Evolutionary conservation across 208 protist genomes (phyloP).

Genomic region (Acanthamoeba royreba): DNA sequence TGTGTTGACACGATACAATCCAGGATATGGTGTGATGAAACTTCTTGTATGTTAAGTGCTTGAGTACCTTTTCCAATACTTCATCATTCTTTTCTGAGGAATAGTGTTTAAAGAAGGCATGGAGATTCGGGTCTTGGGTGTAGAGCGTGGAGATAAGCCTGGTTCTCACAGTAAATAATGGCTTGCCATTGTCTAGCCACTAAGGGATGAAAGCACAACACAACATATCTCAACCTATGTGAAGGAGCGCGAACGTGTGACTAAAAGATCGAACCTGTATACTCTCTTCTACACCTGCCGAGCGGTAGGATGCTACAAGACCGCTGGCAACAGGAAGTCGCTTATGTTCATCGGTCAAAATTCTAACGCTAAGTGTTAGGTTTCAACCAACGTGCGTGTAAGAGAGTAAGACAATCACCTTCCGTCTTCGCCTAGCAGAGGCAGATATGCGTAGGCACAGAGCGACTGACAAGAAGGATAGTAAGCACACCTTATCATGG

Average conservation of each 20-base stretch:
- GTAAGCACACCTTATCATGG: background rate
- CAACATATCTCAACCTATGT: background rate
- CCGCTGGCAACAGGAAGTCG: background rate
- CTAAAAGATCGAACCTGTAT: background rate
- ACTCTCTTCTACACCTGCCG: background rate
- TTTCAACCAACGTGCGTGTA: background rate
- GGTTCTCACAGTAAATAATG: conserved; percentile 46
- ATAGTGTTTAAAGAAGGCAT: conserved; percentile 56
- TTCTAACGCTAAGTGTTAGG: background rate
- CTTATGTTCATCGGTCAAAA: background rate
- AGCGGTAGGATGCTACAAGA: background rate
- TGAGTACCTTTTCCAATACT: conserved; percentile 15
- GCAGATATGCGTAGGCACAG: background rate
- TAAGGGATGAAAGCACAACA: background rate
- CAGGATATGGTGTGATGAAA: background rate
- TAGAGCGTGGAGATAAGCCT: conserved; percentile 37
- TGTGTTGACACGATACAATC: background rate
- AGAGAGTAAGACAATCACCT: background rate
- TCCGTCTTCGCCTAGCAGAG: background rate
- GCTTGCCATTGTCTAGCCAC: conserved; percentile 49
- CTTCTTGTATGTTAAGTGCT: background rate
- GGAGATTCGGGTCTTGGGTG: conserved; percentile 48
- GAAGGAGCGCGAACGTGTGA: background rate
- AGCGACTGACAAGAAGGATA: background rate
- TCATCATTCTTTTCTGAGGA: background rate